Evolutionary conservation across 2,329 filamentous ascomycete species (phyloP).

Genomic region (Ascochyta viciae-villosae): DNA sequence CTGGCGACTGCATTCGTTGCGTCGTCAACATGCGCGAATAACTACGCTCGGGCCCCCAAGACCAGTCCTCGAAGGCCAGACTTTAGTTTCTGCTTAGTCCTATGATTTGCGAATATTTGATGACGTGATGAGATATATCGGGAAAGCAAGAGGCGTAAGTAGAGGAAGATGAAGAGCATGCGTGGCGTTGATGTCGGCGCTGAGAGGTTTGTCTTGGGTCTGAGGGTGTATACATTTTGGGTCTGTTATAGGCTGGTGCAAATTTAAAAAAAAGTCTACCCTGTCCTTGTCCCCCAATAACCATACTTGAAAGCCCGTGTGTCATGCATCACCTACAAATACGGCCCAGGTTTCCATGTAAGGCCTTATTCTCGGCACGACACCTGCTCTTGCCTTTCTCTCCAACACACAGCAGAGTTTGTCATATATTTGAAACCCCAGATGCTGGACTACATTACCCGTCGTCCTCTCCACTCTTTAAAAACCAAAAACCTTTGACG

Average conservation of each 20-base stretch:
- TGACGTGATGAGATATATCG: not conserved
- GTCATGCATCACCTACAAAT: too few relatives aligned
- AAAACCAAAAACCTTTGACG: too few relatives aligned
- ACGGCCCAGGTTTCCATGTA: too few relatives aligned
- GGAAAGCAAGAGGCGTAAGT: not conserved
- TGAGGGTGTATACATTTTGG: not conserved
- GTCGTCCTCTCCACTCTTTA: too few relatives aligned
- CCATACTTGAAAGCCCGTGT: too few relatives aligned
- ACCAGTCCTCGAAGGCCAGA: slow-evolving; percentile 4
- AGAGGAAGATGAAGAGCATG: not conserved
- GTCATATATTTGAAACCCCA: too few relatives aligned
- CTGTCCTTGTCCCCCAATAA: not conserved
- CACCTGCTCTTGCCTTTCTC: too few relatives aligned
- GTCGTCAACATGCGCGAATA: slow-evolving; percentile 72
- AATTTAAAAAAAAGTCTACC: not conserved
- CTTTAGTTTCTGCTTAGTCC: slow-evolving; percentile 1
- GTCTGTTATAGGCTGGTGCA: not conserved
- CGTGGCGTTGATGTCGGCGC: slow-evolving; percentile 7
- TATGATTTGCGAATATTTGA: slow-evolving; percentile 3
- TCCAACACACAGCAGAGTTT: too few relatives aligned
- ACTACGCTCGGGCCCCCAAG: slow-evolving; percentile 22
- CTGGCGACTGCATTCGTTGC: slow-evolving; percentile 94
- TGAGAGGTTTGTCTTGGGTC: not conserved
- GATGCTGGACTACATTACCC: too few relatives aligned
- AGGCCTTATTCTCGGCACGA: too few relatives aligned